These are phyloP conservation scores for Huntiella omanensis DNA, from an alignment of 2,329 filamentous ascomycete species.

Conservation along the genomic window DNA sequence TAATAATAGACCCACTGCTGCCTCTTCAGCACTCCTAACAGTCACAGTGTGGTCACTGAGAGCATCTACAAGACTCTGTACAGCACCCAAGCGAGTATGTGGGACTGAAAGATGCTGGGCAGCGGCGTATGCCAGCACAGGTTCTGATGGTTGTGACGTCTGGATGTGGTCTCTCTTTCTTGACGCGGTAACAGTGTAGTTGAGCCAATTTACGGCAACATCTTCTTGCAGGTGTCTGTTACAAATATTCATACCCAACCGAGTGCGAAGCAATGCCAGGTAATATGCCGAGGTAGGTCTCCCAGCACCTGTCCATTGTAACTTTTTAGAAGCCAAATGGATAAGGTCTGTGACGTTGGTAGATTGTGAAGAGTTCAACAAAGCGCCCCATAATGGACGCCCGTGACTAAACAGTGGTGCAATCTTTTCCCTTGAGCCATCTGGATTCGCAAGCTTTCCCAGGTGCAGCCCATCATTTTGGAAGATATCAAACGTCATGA, in stretches of 20 bases:
- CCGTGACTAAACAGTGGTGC: constrained; percentile 5
- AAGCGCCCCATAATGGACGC: constrained; percentile 9
- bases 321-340: constrained; percentile 5
- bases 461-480: background rate
- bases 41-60: constrained; percentile 1
- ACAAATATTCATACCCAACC: constrained; percentile 1
- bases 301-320: background rate
- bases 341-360: constrained; percentile 6
- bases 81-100: constrained; percentile 1
- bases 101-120: constrained; percentile 4
- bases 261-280: constrained; percentile 5
- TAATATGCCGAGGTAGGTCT: constrained; percentile 3
- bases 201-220: constrained; percentile 6
- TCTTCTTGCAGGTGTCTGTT: constrained; percentile 4
- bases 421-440: background rate
- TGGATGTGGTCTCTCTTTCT: constrained; percentile 6
- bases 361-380: constrained; percentile 4
- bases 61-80: constrained; percentile 5
- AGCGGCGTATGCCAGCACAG: constrained; percentile 6
- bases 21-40: constrained; percentile 4
- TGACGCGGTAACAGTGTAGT: constrained; percentile 5
- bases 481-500: constrained; percentile 7
- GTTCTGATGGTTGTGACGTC: constrained; percentile 8
- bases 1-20: constrained; percentile 5
- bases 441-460: background rate